These are phyloP conservation scores for Aphanomyces stellatus DNA, from an alignment of 352 stramenopile species.

Conservation along the genomic window DNA sequence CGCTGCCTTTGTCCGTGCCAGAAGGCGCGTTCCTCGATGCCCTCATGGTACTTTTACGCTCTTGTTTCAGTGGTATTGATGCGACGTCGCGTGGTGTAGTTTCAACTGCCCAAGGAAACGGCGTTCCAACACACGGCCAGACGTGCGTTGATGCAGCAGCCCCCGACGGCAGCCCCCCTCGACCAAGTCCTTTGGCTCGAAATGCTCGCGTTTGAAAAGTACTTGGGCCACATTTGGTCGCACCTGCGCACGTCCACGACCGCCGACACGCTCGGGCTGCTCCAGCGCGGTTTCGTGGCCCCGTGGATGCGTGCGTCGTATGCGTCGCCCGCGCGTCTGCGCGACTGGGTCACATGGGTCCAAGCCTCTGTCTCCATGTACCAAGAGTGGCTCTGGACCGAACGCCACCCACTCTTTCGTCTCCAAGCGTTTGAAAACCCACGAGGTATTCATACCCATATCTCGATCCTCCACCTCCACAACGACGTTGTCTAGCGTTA, in stretches of 20 bases:
- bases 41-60: neutral
- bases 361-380: constrained; percentile 11
- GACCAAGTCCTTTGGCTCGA: neutral
- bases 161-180: neutral
- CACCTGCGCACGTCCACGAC: neutral
- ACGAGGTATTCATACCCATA: neutral
- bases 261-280: neutral
- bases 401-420: neutral
- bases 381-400: constrained; percentile 2
- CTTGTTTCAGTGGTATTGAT: neutral
- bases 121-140: neutral
- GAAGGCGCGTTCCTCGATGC: neutral
- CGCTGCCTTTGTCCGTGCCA: too few species aligned
- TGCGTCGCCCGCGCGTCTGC: neutral
- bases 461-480: neutral
- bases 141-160: neutral
- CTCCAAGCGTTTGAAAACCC: constrained; percentile 1
- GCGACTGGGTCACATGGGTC: constrained; percentile 6
- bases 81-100: neutral
- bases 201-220: neutral
- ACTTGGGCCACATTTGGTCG: neutral
- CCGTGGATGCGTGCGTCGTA: neutral
- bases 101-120: constrained; percentile 11
- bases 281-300: neutral
- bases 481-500: neutral